A percentile compares a stretch with the other conserved stretches of the same genome.
phyloP scores from a whole-genome alignment of 805 yeast genomes.

The Zygosaccharomyces pseudorouxii region DNA sequence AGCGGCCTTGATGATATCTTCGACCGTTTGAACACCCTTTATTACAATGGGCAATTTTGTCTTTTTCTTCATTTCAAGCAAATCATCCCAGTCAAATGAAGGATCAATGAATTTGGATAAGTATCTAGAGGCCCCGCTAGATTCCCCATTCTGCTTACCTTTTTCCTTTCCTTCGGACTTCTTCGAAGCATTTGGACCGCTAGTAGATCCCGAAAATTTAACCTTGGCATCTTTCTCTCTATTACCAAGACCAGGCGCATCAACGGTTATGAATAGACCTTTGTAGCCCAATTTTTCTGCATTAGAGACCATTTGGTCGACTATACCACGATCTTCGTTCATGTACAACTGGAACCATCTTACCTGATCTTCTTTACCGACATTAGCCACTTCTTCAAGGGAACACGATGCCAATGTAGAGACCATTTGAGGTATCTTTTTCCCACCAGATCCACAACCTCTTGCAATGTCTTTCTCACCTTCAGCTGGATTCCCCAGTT shows the following conservation, averaged over 20 bases:
- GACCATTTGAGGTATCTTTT: constrained; percentile 72
- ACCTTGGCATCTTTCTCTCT: constrained; percentile 83
- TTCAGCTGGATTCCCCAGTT: constrained; percentile 78
- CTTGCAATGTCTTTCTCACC: constrained; percentile 85
- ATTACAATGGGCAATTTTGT: constrained; percentile 65
- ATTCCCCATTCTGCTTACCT: constrained; percentile 43
- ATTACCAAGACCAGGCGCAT: constrained; percentile 88
- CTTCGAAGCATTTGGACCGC: constrained; percentile 38
- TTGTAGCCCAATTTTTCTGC: constrained; percentile 72
- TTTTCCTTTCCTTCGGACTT: constrained; percentile 47
- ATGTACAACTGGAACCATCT: constrained; percentile 91
- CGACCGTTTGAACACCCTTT: constrained; percentile 82
- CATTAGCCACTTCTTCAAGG: constrained; percentile 76
- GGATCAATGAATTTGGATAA: constrained; percentile 82
- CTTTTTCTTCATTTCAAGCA: constrained; percentile 48
- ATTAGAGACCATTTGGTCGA: constrained; percentile 56
- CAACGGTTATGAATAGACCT: constrained; percentile 85
- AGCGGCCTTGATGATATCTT: constrained; percentile 70
- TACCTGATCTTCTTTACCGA: constrained; percentile 57
- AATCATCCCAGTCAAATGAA: constrained; percentile 58
- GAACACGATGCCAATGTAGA: constrained; percentile 89
- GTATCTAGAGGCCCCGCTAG: constrained; percentile 83
- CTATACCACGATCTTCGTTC: constrained; percentile 64
- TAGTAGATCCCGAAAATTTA: constrained; percentile 45
- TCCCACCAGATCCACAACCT: constrained; percentile 67